phyloP scores from a whole-genome alignment of 306 rosid species.

The Lithocarpus polystachyus region DNA sequence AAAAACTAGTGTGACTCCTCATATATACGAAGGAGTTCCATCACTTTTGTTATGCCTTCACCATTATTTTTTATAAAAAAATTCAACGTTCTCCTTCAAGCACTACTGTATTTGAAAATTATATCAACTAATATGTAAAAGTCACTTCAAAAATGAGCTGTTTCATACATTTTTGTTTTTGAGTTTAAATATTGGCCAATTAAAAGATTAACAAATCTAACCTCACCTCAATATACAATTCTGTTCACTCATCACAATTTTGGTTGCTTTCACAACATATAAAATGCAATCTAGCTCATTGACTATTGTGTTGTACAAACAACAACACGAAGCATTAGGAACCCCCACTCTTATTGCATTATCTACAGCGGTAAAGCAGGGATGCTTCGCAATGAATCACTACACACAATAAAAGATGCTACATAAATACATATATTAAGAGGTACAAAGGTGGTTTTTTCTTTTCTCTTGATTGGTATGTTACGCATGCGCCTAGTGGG shows the following conservation, averaged over 20 bases:
- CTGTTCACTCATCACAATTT: not conserved
- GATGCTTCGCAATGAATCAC: not conserved
- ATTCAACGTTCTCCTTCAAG: too few relatives aligned
- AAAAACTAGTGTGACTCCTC: too few relatives aligned
- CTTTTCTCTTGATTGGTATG: too few relatives aligned
- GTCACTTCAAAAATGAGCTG: not conserved
- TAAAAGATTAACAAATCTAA: not conserved
- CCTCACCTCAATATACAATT: not conserved
- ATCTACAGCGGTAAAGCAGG: conserved; percentile 9
- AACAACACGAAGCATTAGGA: not conserved
- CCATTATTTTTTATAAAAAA: too few relatives aligned
- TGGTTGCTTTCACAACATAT: not conserved
- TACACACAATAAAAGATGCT: not conserved
- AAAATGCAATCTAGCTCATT: not conserved
- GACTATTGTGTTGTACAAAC: not conserved
- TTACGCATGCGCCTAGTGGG: too few relatives aligned
- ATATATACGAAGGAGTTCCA: too few relatives aligned
- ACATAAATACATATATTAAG: conserved; percentile 4
- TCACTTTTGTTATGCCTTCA: not conserved
- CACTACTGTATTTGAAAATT: too few relatives aligned
- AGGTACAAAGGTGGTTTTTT: not conserved
- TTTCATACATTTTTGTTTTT: not conserved
- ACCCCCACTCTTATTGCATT: not conserved
- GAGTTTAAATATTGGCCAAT: not conserved
- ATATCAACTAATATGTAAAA: not conserved